Percentiles rank a stretch among this genome's conserved stretches.
Evolutionary conservation across 371 early-diverging fungal species (phyloP).

Genomic region (Syncephalis plumigaleata): DNA sequence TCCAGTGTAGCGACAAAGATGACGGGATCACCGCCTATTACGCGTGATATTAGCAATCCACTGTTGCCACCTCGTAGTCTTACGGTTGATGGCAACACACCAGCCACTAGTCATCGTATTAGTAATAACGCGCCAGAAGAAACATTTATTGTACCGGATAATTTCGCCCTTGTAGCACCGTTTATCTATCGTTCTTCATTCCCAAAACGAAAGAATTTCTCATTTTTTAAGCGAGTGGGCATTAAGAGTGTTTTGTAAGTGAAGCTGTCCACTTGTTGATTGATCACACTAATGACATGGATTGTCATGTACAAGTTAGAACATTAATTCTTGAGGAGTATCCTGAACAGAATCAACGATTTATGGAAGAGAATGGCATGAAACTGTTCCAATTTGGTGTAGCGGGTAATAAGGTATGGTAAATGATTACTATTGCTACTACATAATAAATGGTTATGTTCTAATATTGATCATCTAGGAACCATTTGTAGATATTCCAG

Average conservation of each 20-base stretch:
- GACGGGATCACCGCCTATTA: too few relatives aligned
- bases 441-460: too few relatives aligned
- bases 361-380: constrained; percentile 71
- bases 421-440: not conserved
- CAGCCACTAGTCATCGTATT: too few relatives aligned
- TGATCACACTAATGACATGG: not conserved
- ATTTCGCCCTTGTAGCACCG: constrained; percentile 82
- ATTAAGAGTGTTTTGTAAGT: constrained; percentile 72
- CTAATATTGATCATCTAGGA: constrained; percentile 28
- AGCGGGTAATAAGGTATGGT: constrained; percentile 77
- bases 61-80: too few relatives aligned
- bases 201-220: constrained; percentile 69
- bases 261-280: not conserved
- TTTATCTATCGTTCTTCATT: constrained; percentile 85
- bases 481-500: constrained; percentile 96
- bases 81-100: too few relatives aligned
- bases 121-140: constrained; percentile 15
- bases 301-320: constrained; percentile 13
- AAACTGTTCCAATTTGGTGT: constrained; percentile 85
- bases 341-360: constrained; percentile 78
- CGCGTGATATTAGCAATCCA: too few relatives aligned
- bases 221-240: constrained; percentile 78
- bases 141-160: constrained; percentile 71
- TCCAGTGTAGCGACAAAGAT: too few relatives aligned
- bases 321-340: constrained; percentile 89